Evolutionary conservation across 2,329 filamentous ascomycete species (phyloP).

Genomic region (Apiospora aurea): DNA sequence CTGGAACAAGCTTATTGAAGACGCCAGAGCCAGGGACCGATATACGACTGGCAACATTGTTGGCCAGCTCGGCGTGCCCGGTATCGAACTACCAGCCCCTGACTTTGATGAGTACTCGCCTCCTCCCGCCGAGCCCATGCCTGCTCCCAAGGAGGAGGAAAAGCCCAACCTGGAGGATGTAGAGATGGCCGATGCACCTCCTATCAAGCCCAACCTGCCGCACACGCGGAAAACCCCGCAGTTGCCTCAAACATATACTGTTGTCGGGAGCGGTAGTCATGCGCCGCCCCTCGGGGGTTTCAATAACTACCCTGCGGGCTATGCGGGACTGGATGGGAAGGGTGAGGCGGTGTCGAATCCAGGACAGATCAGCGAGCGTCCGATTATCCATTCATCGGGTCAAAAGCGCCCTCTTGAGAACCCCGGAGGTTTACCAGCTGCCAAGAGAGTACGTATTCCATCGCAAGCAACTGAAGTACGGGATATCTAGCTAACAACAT

Average conservation of each 20-base stretch:
- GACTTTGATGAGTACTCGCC: slow-evolving; percentile 29
- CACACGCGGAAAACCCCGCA: slow-evolving; percentile 34
- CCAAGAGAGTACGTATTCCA: slow-evolving; percentile 39
- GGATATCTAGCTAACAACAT: background rate
- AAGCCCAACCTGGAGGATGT: slow-evolving; percentile 33
- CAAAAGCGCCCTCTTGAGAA: slow-evolving; percentile 39
- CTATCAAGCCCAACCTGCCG: slow-evolving; percentile 14
- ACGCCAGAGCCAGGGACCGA: slow-evolving; percentile 75
- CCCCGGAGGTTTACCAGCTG: slow-evolving; percentile 33
- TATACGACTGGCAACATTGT: slow-evolving; percentile 75
- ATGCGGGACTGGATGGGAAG: slow-evolving; percentile 39
- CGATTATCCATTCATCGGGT: slow-evolving; percentile 41
- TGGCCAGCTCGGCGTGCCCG: slow-evolving; percentile 54
- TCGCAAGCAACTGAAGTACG: background rate
- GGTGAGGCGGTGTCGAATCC: slow-evolving; percentile 37
- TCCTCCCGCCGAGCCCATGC: background rate
- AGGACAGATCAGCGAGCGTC: slow-evolving; percentile 35
- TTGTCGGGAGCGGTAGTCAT: slow-evolving; percentile 37
- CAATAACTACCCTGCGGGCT: slow-evolving; percentile 21
- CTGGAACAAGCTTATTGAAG: slow-evolving; percentile 86
- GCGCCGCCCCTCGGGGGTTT: slow-evolving; percentile 26
- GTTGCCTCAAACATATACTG: slow-evolving; percentile 38
- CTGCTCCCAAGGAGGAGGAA: background rate
- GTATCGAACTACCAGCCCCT: slow-evolving; percentile 43
- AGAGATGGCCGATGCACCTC: slow-evolving; percentile 39